Conservation (phyloP, 169 alveolate species). For the Cytauxzoon felis region DNA sequence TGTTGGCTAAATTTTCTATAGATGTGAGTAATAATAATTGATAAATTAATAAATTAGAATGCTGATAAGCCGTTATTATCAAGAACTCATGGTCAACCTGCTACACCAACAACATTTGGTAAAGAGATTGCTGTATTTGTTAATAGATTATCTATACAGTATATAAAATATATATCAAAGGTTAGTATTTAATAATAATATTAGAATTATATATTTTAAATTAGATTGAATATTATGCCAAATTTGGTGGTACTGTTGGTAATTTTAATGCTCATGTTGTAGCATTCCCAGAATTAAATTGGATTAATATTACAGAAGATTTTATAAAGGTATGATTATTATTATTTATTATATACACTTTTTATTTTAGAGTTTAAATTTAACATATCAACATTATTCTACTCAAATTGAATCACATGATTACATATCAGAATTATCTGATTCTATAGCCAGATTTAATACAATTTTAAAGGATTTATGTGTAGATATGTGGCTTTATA, state of each 20-base stretch:
- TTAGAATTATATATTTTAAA: not conserved
- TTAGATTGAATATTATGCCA: slow-evolving; percentile 78
- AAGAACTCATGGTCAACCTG: slow-evolving; percentile 96
- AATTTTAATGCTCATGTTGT: slow-evolving; percentile 88
- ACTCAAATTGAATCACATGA: slow-evolving; percentile 95
- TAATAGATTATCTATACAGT: slow-evolving; percentile 53
- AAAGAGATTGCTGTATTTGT: slow-evolving; percentile 86
- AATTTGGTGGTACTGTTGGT: slow-evolving; percentile 96
- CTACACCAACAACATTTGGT: slow-evolving; percentile 95
- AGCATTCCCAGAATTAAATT: slow-evolving; percentile 85
- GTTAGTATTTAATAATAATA: not conserved
- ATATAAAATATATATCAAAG: slow-evolving; percentile 42
- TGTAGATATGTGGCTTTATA: slow-evolving; percentile 93
- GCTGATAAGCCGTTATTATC: slow-evolving; percentile 87
- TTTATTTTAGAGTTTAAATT: slow-evolving; percentile 65
- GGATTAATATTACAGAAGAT: slow-evolving; percentile 76
- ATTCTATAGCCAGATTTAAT: slow-evolving; percentile 77
- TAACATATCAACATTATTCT: slow-evolving; percentile 85
- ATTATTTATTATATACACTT: not conserved
- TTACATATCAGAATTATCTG: slow-evolving; percentile 83
- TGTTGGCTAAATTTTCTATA: slow-evolving; percentile 62
- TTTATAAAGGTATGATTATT: slow-evolving; percentile 65
- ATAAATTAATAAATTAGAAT: slow-evolving; percentile 34
- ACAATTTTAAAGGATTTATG: slow-evolving; percentile 84
- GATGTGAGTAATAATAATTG: slow-evolving; percentile 13